Base-by-base conservation (phyloP, 371 early-diverging fungal genomes). In the Zychaea mexicana region DNA sequence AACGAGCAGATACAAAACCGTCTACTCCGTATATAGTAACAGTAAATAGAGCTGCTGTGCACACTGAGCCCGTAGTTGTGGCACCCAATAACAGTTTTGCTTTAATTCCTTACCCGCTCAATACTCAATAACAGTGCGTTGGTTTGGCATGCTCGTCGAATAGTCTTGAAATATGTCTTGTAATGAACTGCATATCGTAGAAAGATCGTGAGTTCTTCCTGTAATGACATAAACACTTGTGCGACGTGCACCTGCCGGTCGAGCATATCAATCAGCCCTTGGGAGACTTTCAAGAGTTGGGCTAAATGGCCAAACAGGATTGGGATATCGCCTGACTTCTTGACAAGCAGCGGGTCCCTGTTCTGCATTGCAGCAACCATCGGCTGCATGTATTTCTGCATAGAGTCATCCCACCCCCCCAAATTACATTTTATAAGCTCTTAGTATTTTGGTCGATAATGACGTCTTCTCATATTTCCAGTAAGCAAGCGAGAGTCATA, bases 151-250 rank as follows among this genome's bases (percentile, higher is more conserved):
- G 76, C 74, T 57, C 58, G 66, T 54, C 71, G 67, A 52, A 81
- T 76, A n/a, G 64, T 49, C 53, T 74, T 77, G 24, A 65, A 65
- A 47, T 77, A 67, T 57, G 66, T 31, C 64, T 71, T 72, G 53
- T 77, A 81, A 57, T 81, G 78, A 42, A 76, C 61, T 30, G 81
- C 70, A 64, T 81, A 81, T 64, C 72, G 67, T 21, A 77, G 47
- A 72, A 77, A 81, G 38, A 77, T 66, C 13, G 66, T 69, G 24
- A 75, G 58, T 6, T 66, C 65, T 17, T 73, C 60, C 22, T 73
- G 66, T 2, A 76, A 31, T 15, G 28, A 13, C 2, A 49, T 47
- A 26, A 72, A 72, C 19, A 49, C 64, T 13, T 39, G 31, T 3
- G 30, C 61, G 2, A 49, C 61, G 2, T 22, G 26, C 28, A 60